Percentiles rank a stretch among this genome's conserved stretches.
These are phyloP conservation scores for Lactarius quietus DNA, from an alignment of 768 basidiomycete genomes.

Conservation along the genomic window DNA sequence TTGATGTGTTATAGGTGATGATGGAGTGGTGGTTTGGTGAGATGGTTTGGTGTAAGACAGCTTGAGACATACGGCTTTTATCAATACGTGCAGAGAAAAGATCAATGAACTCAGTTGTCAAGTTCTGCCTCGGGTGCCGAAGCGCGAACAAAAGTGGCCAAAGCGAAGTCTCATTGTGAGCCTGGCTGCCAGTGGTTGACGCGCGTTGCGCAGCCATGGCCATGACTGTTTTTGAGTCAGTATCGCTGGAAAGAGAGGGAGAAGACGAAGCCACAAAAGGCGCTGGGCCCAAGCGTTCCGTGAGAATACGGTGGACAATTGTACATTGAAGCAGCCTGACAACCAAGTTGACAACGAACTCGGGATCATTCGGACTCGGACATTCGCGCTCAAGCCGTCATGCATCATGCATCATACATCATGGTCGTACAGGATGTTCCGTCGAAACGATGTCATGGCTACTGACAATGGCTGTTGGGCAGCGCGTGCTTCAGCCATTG, in stretches of 20 bases:
- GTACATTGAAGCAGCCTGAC: not conserved
- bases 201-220: not conserved
- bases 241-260: not conserved
- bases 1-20: not conserved
- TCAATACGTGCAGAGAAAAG: not conserved
- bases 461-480: not conserved
- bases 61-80: not conserved
- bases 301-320: not conserved
- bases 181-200: not conserved
- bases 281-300: not conserved
- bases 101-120: not conserved
- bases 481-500: not conserved
- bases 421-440: not conserved
- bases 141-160: not conserved
- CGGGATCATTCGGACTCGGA: not conserved
- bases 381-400: not conserved
- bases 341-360: not conserved
- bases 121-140: not conserved
- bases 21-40: not conserved
- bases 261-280: not conserved
- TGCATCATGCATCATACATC: not conserved
- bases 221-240: not conserved
- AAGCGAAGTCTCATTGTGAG: not conserved
- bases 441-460: not conserved
- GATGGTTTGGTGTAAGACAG: not conserved